Conservation (phyloP, 192 early-diverging fungal species). For the Cetraspora pellucida region DNA sequence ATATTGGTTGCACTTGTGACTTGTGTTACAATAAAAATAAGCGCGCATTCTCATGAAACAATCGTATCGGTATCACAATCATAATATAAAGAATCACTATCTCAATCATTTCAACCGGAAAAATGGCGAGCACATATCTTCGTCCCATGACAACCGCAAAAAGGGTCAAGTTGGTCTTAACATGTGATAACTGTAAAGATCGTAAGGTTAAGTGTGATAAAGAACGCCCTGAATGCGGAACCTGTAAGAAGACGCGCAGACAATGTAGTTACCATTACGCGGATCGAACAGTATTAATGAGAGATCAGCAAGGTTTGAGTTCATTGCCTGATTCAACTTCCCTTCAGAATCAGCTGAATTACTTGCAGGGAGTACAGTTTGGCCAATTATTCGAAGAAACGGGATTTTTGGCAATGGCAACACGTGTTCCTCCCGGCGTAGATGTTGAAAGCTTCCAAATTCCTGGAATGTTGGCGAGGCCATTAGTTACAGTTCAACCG, state of each 20-base stretch:
- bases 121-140: slow-evolving; percentile 9
- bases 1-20: no score
- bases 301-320: slow-evolving; percentile 6
- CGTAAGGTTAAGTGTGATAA: slow-evolving; percentile 30
- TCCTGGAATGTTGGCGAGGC: not conserved
- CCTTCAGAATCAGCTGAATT: not conserved
- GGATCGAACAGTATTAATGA: not conserved
- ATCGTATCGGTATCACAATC: no score
- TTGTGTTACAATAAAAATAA: no score
- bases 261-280: slow-evolving; percentile 11
- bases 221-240: slow-evolving; percentile 17
- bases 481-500: not conserved
- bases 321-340: not conserved
- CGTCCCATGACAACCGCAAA: not conserved
- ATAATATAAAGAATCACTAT: no score
- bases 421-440: not conserved
- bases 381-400: not conserved
- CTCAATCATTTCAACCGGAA: no score
- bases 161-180: slow-evolving; percentile 20
- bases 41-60: no score
- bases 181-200: slow-evolving; percentile 28
- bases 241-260: slow-evolving; percentile 14
- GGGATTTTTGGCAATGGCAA: slow-evolving; percentile 2
- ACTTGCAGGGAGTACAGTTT: not conserved
- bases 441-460: slow-evolving; percentile 1